Percentiles rank a stretch among this genome's conserved stretches.
phyloP scores from a whole-genome alignment of 192 early-diverging fungal species.

The Dissophora globulifera region DNA sequence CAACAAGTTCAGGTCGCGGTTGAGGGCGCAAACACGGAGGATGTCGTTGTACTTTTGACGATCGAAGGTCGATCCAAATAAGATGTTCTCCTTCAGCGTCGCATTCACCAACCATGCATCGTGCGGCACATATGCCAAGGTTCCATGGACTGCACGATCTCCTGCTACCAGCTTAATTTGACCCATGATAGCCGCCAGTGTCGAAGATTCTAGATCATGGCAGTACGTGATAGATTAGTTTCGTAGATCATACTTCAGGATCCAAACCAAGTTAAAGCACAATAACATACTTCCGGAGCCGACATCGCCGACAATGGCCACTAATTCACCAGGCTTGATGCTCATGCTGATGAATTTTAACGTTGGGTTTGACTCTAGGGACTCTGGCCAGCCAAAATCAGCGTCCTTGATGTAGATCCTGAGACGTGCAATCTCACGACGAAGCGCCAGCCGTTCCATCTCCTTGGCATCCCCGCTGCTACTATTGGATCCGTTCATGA shows the following conservation, averaged over 20 bases:
- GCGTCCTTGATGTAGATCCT: conserved; percentile 63
- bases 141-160: conserved; percentile 61
- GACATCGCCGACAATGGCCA: conserved; percentile 76
- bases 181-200: conserved; percentile 74
- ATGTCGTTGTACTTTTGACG: conserved; percentile 65
- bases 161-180: conserved; percentile 68
- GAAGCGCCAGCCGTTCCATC: conserved; percentile 30
- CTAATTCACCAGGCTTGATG: conserved; percentile 61
- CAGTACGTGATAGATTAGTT: too few species aligned
- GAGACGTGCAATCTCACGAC: conserved; percentile 43
- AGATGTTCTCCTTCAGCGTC: conserved; percentile 81
- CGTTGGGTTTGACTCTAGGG: conserved; percentile 45
- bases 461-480: conserved; percentile 38
- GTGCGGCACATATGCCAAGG: conserved; percentile 71
- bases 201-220: conserved; percentile 72
- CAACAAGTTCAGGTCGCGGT: conserved; percentile 70
- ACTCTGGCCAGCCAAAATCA: conserved; percentile 61
- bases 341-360: conserved; percentile 61
- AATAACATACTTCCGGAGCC: conserved; percentile 63
- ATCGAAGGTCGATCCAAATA: conserved; percentile 78
- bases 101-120: conserved; percentile 78
- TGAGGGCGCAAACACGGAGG: conserved; percentile 69
- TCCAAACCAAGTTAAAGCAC: too few species aligned
- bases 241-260: too few species aligned
- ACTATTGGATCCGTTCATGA: conserved; percentile 42